Percentiles rank a stretch among this genome's conserved stretches.
phyloP scores from a whole-genome alignment of 208 protist species.

The Histomonas meleagridis region DNA sequence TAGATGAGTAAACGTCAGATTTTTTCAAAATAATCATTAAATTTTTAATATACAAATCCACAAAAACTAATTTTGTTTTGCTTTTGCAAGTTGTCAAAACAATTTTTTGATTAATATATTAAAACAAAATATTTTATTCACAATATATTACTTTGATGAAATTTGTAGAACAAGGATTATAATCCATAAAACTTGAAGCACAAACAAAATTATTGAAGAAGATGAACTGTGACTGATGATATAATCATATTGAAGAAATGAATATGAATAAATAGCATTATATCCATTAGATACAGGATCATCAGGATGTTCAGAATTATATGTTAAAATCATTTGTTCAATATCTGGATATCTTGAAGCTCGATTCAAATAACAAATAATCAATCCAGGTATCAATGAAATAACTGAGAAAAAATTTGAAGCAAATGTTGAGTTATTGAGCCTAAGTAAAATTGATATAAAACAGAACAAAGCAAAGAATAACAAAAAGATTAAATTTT shows the following conservation, averaged over 20 bases:
- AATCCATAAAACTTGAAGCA: not conserved
- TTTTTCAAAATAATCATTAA: no score
- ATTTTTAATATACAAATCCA: no score
- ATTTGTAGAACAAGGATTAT: not conserved
- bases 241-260: not conserved
- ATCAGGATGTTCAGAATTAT: not conserved
- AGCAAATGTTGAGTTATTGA: not conserved
- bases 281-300: not conserved
- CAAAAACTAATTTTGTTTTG: no score
- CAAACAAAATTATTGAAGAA: not conserved
- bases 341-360: not conserved
- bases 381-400: not conserved
- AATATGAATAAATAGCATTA: not conserved
- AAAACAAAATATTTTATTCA: no score
- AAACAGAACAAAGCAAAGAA: not conserved
- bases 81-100: no score
- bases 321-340: not conserved
- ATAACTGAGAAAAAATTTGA: not conserved
- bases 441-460: not conserved
- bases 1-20: no score
- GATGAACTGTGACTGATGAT: not conserved
- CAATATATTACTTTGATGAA: no score
- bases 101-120: no score
- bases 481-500: not conserved
- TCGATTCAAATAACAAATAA: not conserved